Percentiles rank a stretch among this genome's conserved stretches.
phyloP scores from a whole-genome alignment of 441 rosid species.

The Populus trichocarpa region DNA sequence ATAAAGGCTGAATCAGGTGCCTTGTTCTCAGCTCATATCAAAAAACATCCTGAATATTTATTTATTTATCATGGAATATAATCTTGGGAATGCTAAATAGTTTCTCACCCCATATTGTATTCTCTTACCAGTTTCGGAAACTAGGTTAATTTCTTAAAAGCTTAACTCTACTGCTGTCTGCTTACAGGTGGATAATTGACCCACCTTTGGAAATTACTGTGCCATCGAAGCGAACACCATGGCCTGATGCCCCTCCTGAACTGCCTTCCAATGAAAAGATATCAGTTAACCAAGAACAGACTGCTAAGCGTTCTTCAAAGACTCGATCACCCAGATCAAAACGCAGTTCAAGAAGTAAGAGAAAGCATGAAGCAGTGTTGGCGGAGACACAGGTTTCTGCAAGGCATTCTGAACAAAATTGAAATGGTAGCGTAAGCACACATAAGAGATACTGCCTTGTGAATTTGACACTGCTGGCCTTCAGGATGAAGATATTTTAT shows the following conservation, averaged over 20 bases:
- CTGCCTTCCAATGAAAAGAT: slow-evolving; percentile 53
- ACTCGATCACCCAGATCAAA: slow-evolving; percentile 53
- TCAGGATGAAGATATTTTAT: slow-evolving; percentile 16
- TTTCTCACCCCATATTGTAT: background rate
- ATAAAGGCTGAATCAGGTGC: background rate
- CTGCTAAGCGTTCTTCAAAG: slow-evolving; percentile 48
- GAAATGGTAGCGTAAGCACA: slow-evolving; percentile 9
- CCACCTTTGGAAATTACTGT: slow-evolving; percentile 87
- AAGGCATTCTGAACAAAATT: slow-evolving; percentile 46
- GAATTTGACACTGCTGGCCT: slow-evolving; percentile 21
- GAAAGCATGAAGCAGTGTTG: slow-evolving; percentile 63
- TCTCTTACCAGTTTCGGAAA: background rate
- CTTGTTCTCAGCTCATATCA: background rate
- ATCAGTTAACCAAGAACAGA: slow-evolving; percentile 31
- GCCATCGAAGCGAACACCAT: slow-evolving; percentile 79
- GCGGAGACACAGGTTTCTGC: slow-evolving; percentile 39
- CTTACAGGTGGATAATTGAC: slow-evolving; percentile 83
- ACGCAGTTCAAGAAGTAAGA: slow-evolving; percentile 58
- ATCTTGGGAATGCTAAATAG: background rate
- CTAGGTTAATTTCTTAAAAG: background rate
- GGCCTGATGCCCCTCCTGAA: slow-evolving; percentile 97
- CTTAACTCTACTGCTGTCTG: background rate
- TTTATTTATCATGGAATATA: background rate
- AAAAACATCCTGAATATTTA: background rate
- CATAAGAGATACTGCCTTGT: slow-evolving; percentile 2